phyloP scores from a whole-genome alignment of 139 green algal genomes.

The Diplosphaera chodatii region DNA sequence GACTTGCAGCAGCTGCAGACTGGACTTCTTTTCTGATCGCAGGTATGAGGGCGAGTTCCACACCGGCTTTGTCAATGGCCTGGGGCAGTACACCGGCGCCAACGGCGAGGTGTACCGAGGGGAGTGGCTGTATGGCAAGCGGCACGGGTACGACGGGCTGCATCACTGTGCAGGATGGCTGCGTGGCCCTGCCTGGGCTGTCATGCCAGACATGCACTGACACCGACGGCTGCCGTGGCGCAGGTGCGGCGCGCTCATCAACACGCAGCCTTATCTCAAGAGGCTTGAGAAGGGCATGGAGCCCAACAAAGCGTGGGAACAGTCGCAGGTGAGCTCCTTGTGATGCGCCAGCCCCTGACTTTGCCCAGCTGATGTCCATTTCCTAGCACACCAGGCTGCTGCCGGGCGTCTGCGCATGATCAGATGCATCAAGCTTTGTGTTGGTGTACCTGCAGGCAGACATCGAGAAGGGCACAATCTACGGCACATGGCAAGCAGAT shows the following conservation, averaged over 20 bases:
- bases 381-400: neutral
- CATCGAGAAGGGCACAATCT: conserved; percentile 31
- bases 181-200: too few relatives aligned
- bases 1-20: too few relatives aligned
- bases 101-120: conserved; percentile 67
- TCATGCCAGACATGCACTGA: neutral
- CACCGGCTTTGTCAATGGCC: conserved; percentile 72
- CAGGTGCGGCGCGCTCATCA: conserved; percentile 63
- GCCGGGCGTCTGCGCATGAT: too few relatives aligned
- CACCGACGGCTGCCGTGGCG: neutral
- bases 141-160: conserved; percentile 52
- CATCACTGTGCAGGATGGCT: too few relatives aligned
- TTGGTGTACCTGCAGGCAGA: conserved; percentile 14
- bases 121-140: conserved; percentile 71
- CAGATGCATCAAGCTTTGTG: neutral
- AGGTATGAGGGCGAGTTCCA: conserved; percentile 89
- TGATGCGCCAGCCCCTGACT: too few relatives aligned
- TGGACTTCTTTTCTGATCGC: neutral
- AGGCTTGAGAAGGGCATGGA: conserved; percentile 48
- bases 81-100: conserved; percentile 67
- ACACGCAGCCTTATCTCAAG: conserved; percentile 66
- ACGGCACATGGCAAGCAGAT: conserved; percentile 55
- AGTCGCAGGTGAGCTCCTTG: neutral
- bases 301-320: conserved; percentile 41
- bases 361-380: neutral